Conservation (phyloP, 139 green algal species). For the Ettlia oleoabundans region DNA sequence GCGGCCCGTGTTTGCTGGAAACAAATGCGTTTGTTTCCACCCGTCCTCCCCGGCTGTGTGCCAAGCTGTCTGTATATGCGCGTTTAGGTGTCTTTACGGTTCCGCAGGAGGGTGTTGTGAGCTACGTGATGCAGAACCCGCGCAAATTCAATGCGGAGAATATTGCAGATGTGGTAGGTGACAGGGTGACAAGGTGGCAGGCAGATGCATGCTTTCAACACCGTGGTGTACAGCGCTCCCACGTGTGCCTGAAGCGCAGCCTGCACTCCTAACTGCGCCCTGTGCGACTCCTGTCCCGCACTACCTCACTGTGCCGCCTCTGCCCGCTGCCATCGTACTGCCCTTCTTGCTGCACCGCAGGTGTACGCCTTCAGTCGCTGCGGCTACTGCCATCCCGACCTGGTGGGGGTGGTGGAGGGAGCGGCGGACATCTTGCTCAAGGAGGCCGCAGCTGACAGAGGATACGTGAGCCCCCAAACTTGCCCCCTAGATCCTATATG, state of each 20-base stretch:
- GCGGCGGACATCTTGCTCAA: slow-evolving; percentile 38
- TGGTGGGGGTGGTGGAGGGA: slow-evolving; percentile 35
- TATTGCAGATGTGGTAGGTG: slow-evolving; percentile 46
- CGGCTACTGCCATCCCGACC: slow-evolving; percentile 51
- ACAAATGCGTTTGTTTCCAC: not conserved
- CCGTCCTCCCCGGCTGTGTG: not conserved
- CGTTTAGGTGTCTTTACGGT: no score
- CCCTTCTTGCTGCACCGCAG: not conserved
- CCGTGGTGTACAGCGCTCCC: no score
- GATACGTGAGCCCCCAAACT: slow-evolving; percentile 35
- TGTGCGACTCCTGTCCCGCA: no score
- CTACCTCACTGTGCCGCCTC: no score
- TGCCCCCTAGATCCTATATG: no score
- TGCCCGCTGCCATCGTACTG: not conserved
- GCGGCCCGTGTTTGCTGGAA: not conserved
- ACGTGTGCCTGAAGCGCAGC: no score
- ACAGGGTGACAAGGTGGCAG: not conserved
- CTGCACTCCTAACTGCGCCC: no score
- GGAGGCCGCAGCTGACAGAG: slow-evolving; percentile 30
- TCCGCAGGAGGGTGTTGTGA: slow-evolving; percentile 36
- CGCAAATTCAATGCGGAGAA: slow-evolving; percentile 46
- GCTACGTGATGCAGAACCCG: slow-evolving; percentile 23
- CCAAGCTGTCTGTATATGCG: not conserved
- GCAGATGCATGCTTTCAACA: no score
- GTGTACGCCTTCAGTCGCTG: slow-evolving; percentile 44